Evolutionary conservation across 805 yeast species (phyloP).

Genomic region (Lachancea sp.): DNA sequence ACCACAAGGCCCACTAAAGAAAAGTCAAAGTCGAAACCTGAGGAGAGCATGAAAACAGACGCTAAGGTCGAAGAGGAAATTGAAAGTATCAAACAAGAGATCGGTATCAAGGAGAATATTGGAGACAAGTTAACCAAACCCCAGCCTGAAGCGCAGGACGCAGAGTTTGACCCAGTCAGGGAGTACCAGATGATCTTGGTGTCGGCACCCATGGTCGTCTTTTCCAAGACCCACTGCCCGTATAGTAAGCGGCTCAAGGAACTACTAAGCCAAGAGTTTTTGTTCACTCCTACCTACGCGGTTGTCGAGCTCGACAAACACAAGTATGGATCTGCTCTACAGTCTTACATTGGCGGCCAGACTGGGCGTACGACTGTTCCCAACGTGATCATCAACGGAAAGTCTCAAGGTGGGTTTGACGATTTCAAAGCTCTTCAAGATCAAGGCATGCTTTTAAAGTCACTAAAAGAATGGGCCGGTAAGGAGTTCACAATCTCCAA

Average conservation of each 20-base stretch:
- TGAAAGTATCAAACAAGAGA: conserved; percentile 19
- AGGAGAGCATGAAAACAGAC: conserved; percentile 3
- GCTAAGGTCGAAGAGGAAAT: conserved; percentile 16
- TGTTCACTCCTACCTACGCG: conserved; percentile 62
- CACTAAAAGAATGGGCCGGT: conserved; percentile 36
- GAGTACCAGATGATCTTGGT: conserved; percentile 53
- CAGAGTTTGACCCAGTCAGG: conserved; percentile 42
- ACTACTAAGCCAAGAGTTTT: conserved; percentile 50
- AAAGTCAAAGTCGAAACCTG: not conserved
- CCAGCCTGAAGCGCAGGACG: conserved; percentile 11
- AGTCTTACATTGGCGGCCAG: conserved; percentile 55
- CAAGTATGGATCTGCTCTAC: conserved; percentile 67
- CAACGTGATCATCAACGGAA: conserved; percentile 68
- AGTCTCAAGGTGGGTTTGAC: conserved; percentile 83
- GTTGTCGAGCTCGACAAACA: conserved; percentile 82
- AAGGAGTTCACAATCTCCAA: conserved; percentile 16
- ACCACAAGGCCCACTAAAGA: not conserved
- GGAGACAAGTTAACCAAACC: conserved; percentile 7
- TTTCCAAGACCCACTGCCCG: conserved; percentile 59
- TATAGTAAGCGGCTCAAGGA: conserved; percentile 66
- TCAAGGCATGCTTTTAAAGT: conserved; percentile 45
- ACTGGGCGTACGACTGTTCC: conserved; percentile 90
- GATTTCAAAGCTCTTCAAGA: conserved; percentile 63
- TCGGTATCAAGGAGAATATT: conserved; percentile 10
- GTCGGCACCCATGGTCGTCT: conserved; percentile 59